Evolutionary conservation across 1,284 basidiomycete species (phyloP), one percentile per base, ranked within the genome.

Genomic region (Xanthoconium separans): DNA sequence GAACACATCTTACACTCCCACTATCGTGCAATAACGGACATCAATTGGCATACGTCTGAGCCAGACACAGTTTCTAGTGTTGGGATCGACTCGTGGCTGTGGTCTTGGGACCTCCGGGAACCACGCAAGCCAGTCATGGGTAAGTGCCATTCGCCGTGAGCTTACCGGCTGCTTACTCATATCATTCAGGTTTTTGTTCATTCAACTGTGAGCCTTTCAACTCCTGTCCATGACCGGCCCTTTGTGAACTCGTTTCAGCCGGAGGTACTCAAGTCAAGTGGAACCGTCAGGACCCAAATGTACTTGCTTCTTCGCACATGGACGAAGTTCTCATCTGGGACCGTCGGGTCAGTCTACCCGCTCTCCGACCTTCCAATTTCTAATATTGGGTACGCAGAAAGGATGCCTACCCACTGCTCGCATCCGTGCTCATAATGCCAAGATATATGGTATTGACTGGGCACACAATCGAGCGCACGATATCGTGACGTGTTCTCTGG

Each of bases 401-500:
- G 94, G 93, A 6, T 93, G 91, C 1, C 76, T 95, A 3, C 95
- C 95, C 0, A 75, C 93, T 2, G 80, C 83, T 9, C 78, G 79
- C 3, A 87, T 97, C 54, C 76, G 79, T 34, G 95, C 92, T 0
- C 95, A 98, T 65, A 78, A 77, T 20, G 84, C 91, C 13, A 93
- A 95, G 73, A 96, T 97, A 45, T 97, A 97, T 61, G 95, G 95
- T 2, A 94, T 98, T 50, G 95, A 97, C 71, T 98, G 95, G 94
- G 88, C 92, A 6, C 84, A 93, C 47, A 76, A 81, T 24, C 73
- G 77, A 47, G 75, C 79, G n/a, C 81, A 88, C 62, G 87, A 93
- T 63, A 80, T 98, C 36, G 84, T 95, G 5, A 96, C 94, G 1
- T 98, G 95, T 65, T 94, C 92, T 1, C 77, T 98, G 0, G 95